Base-by-base conservation (phyloP, 1,284 basidiomycete genomes). In the Xerocomus cyaneibrunnescens region DNA sequence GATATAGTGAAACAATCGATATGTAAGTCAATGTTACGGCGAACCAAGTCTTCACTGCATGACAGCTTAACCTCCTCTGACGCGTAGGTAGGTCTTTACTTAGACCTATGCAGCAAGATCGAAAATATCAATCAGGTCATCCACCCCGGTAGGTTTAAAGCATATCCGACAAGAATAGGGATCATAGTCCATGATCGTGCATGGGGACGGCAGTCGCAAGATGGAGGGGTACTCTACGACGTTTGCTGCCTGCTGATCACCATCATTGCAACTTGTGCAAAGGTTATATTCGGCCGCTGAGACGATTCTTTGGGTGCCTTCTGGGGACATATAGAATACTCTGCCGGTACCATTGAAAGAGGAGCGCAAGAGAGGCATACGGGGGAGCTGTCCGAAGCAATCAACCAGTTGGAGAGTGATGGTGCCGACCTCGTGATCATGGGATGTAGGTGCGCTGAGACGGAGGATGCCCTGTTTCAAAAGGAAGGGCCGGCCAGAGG, bases 131-230 rank as follows among this genome's bases (percentile, higher is more conserved):
- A 62, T 52, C 10, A 48, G 25, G 7, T 34, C 43, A 31, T 46
- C 36, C 30, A 46, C 35, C n/a, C n/a, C n/a, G n/a, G n/a, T n/a
- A n/a, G n/a, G n/a, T 16, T 30, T 45, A 3, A 65, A 27, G 22
- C 62, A 65, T 21, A 62, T 42, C 32, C 58, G 52, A 1, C 60
- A 60, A 0, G 42, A 38, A 43, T 65, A 65, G 3, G 58, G 55
- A 47, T 62, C 60, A 38, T 61, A 61, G 25, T 65, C 62, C 48
- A 43, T 23, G 25, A 62, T 44, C 7, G 25, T 39, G 9, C 47
- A 41, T 10, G 36, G 14, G 7, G 44, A 23, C 19, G 42, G 32
- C 21, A 55, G 44, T 5, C 39, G 41, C 3, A 65, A n/a, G 13
- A 63, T 28, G 12, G n/a, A 51, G 19, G 42, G 44, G 21, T 61